Base-by-base conservation (phyloP, 176 grass and related monocot species). In the Lolium multiflorum region DNA sequence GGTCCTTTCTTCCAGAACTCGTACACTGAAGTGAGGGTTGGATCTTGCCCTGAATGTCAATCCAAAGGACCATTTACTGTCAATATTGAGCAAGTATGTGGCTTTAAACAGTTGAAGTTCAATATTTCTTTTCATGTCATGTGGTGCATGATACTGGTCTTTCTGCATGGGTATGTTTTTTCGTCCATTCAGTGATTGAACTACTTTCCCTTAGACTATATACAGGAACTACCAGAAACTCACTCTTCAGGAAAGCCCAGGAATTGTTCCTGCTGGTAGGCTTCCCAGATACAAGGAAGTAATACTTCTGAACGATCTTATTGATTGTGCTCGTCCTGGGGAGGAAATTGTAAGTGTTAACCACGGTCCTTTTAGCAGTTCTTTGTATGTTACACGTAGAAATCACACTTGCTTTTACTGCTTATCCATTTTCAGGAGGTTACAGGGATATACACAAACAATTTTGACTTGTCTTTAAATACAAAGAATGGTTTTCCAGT, bases 211-310 rank as follows among this genome's bases (percentile, higher is more conserved):
- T 68, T 65, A 99, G 97, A 99, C 97, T 52, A 92, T 96, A 83
- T 99, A 99, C 86, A 92, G 97, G 89, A 96, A 96, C 79, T 99
- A 99, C 70, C 97, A 99, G 72, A 96, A 99, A 90, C 88, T 99
- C 22, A 91, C 94, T 71, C 94, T 99, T 73, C 97, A 99, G 71
- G 94, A 99, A 87, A 99, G 97, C 80, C 94, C 94, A 77, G 94
- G 97, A 88, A 99, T 95, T 91, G 94, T 99, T 43, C 97, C 97
- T 87, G 90, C 94, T 94, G 94, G 97, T 31, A 91, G 97, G 79
- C 92, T 96, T 82, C 97, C 97, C n/a, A 99, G 97, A 91, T 92
- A 96, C 87, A 99, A 99, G 86, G 97, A 99, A 96, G 97, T 99
- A 13, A 99, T 99, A 88, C 94, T 99, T 84, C 44, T 96, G 82